These are phyloP conservation scores for Wickerhamiella australiensis DNA, from an alignment of 805 yeast genomes.

Conservation along the genomic window DNA sequence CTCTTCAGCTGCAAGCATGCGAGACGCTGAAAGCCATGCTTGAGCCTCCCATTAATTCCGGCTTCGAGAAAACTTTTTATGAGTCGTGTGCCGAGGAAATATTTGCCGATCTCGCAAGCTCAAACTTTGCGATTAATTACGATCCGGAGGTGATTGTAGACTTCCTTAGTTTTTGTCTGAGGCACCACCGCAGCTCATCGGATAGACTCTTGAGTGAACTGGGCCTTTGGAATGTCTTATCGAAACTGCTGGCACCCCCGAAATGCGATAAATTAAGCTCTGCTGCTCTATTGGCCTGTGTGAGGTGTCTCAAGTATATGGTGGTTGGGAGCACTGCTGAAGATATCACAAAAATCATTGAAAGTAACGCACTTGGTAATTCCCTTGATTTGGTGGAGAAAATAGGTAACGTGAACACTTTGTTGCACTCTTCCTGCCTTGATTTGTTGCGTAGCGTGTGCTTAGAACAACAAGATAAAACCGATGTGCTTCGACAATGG, in stretches of 20 bases:
- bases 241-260: conserved; percentile 35
- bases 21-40: conserved; percentile 70
- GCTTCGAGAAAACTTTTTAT: conserved; percentile 39
- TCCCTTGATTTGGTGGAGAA: conserved; percentile 40
- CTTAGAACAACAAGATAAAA: background rate
- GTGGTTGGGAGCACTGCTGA: conserved; percentile 45
- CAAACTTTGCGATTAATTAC: conserved; percentile 15
- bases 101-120: conserved; percentile 38
- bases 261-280: conserved; percentile 27
- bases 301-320: conserved; percentile 58
- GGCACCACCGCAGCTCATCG: conserved; percentile 50
- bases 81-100: conserved; percentile 45
- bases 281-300: conserved; percentile 51
- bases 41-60: conserved; percentile 36
- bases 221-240: conserved; percentile 44
- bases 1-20: conserved; percentile 66
- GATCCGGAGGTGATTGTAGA: conserved; percentile 49
- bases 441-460: conserved; percentile 34
- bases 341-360: conserved; percentile 45
- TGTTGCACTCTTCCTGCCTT: conserved; percentile 63
- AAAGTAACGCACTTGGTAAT: conserved; percentile 39
- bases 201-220: conserved; percentile 53
- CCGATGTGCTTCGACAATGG: conserved; percentile 7
- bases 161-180: conserved; percentile 51
- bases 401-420: conserved; percentile 41